These are phyloP conservation scores for Coleophoma crateriformis DNA, from an alignment of 2,329 filamentous ascomycete genomes.

Conservation along the genomic window DNA sequence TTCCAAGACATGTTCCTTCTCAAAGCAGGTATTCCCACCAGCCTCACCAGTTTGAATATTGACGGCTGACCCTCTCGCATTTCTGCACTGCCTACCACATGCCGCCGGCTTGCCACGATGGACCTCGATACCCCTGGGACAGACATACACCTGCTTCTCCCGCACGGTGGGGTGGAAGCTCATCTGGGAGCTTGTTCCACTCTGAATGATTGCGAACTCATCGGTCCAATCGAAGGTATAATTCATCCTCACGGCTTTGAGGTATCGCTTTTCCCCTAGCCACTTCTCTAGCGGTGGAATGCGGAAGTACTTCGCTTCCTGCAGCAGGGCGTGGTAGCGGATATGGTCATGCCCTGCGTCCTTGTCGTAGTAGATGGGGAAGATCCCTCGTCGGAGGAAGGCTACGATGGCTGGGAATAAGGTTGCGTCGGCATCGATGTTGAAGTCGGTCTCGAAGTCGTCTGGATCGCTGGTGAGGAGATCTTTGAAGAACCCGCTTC, in stretches of 20 bases:
- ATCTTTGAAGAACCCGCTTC: not conserved
- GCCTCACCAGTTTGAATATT: not conserved
- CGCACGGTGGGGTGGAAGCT: conserved; percentile 5
- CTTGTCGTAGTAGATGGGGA: conserved; percentile 29
- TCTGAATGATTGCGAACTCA: not conserved
- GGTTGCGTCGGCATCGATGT: conserved; percentile 31
- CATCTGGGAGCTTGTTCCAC: conserved; percentile 4
- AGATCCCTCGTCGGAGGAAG: conserved; percentile 26
- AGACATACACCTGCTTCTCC: conserved; percentile 36
- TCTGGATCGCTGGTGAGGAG: not conserved
- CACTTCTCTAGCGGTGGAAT: conserved; percentile 24
- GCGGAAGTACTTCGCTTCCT: conserved; percentile 29
- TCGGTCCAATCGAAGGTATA: not conserved
- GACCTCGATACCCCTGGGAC: conserved; percentile 16
- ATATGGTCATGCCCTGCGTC: conserved; percentile 26
- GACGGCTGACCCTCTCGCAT: not conserved
- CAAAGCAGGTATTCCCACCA: not conserved
- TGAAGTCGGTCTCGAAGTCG: conserved; percentile 26
- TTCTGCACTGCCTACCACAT: conserved; percentile 12
- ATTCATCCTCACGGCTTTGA: conserved; percentile 1
- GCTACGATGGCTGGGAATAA: conserved; percentile 30
- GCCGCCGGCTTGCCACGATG: conserved; percentile 14
- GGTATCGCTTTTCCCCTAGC: conserved; percentile 16
- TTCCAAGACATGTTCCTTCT: not conserved
- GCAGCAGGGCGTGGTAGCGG: conserved; percentile 26